These are phyloP conservation scores for Cornus suecica DNA, from an alignment of 148 eudicot genomes.

Conservation along the genomic window DNA sequence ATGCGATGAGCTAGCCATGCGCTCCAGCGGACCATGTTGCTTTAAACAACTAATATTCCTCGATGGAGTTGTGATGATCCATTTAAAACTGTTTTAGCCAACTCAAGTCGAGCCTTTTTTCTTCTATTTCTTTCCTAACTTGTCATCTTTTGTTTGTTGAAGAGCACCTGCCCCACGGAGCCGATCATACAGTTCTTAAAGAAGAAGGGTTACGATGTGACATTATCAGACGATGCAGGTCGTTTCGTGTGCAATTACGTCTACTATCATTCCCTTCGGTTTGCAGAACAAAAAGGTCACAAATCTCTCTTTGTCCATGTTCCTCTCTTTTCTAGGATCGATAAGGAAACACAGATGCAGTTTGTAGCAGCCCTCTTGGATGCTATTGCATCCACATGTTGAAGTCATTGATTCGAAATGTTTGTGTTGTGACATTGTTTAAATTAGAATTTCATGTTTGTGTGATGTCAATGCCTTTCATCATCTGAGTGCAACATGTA, in stretches of 20 bases:
- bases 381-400: conserved; percentile 51
- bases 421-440: no score
- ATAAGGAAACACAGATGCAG: conserved; percentile 65
- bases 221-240: conserved; percentile 64
- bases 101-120: no score
- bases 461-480: not conserved
- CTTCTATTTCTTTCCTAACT: not conserved
- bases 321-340: conserved; percentile 61
- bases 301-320: conserved; percentile 80
- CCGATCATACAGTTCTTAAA: conserved; percentile 38
- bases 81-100: no score
- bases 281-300: conserved; percentile 56
- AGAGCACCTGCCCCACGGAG: conserved; percentile 55
- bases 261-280: conserved; percentile 76
- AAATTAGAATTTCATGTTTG: conserved; percentile 4
- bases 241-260: conserved; percentile 82
- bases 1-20: no score
- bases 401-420: conserved; percentile 18
- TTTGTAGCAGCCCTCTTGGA: conserved; percentile 55
- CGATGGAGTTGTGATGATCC: no score
- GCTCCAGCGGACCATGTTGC: no score
- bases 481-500: not conserved
- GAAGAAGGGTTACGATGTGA: conserved; percentile 49
- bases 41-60: no score
- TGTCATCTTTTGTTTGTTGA: conserved; percentile 13